These are phyloP conservation scores for Umbelopsis ramanniana DNA, from an alignment of 192 early-diverging fungal genomes.

Conservation along the genomic window DNA sequence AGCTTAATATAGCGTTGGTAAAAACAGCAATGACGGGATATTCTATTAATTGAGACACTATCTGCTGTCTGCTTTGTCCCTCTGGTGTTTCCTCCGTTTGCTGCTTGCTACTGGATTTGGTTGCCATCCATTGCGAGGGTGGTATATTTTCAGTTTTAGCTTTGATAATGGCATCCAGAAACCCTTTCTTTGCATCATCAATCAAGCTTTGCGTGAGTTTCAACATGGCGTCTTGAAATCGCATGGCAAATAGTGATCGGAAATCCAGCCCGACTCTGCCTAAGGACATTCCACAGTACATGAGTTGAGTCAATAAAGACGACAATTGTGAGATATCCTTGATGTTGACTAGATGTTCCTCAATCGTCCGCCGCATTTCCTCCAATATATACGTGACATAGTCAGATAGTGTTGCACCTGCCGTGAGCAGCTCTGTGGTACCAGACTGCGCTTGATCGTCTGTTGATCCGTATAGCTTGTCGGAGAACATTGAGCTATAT, in stretches of 20 bases:
- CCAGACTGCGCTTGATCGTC: neutral
- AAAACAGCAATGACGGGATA: slow-evolving; percentile 71
- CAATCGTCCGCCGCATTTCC: slow-evolving; percentile 46
- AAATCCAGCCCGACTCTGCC: slow-evolving; percentile 81
- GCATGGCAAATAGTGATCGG: slow-evolving; percentile 56
- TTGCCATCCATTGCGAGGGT: slow-evolving; percentile 53
- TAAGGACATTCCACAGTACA: slow-evolving; percentile 84
- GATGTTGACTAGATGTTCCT: slow-evolving; percentile 56
- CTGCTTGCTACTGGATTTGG: slow-evolving; percentile 26
- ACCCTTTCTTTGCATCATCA: slow-evolving; percentile 51
- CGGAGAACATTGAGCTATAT: slow-evolving; percentile 75
- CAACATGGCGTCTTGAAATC: slow-evolving; percentile 68
- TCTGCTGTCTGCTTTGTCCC: slow-evolving; percentile 29
- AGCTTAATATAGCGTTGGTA: slow-evolving; percentile 63
- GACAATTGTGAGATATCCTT: slow-evolving; percentile 61
- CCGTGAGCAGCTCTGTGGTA: slow-evolving; percentile 6
- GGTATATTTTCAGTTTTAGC: slow-evolving; percentile 39
- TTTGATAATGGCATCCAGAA: slow-evolving; percentile 44
- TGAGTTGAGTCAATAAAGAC: slow-evolving; percentile 72
- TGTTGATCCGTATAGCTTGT: neutral
- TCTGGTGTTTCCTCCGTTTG: neutral
- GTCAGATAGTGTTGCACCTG: slow-evolving; percentile 52
- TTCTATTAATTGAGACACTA: slow-evolving; percentile 58
- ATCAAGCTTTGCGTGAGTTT: slow-evolving; percentile 56
- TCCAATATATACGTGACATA: slow-evolving; percentile 61